Evolutionary conservation across 768 basidiomycete genomes (phyloP).

Genomic region (Terana coerulea): DNA sequence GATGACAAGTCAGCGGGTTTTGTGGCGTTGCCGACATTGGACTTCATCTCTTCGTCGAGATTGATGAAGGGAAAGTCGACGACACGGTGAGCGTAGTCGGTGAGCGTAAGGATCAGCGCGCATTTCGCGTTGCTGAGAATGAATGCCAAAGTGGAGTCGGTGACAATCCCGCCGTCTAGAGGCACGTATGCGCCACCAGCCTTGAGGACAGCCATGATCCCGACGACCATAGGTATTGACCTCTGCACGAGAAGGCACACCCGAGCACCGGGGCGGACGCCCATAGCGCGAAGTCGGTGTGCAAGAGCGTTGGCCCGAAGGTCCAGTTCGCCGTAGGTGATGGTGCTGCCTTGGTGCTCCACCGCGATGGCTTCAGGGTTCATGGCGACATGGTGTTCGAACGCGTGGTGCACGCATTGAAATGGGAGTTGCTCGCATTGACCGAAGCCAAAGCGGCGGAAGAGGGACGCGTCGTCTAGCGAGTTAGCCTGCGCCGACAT

Average conservation of each 20-base stretch:
- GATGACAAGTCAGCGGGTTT: constrained; percentile 37
- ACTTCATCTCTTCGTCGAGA: constrained; percentile 21
- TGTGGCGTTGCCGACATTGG: background rate
- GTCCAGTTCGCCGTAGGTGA: constrained; percentile 51
- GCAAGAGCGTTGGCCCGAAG: constrained; percentile 45
- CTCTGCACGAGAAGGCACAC: constrained; percentile 54
- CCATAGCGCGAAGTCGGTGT: constrained; percentile 35
- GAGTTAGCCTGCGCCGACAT: constrained; percentile 27
- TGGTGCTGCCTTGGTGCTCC: constrained; percentile 42
- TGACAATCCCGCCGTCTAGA: constrained; percentile 53
- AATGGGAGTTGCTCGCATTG: constrained; percentile 35
- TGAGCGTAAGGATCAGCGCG: constrained; percentile 38
- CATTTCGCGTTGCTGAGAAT: constrained; percentile 46
- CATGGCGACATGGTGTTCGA: constrained; percentile 40
- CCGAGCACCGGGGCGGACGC: constrained; percentile 44
- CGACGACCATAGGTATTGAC: constrained; percentile 49
- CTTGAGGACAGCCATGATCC: constrained; percentile 52
- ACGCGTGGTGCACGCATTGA: constrained; percentile 53
- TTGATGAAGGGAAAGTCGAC: constrained; percentile 15
- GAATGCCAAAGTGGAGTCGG: constrained; percentile 49
- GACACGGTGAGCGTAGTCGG: constrained; percentile 22
- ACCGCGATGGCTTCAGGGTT: constrained; percentile 43
- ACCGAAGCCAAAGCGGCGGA: constrained; percentile 44
- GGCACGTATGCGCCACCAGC: constrained; percentile 59
- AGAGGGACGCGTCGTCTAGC: constrained; percentile 38